phyloP scores from a whole-genome alignment of 306 rosid species.

The Albizia julibrissin region DNA sequence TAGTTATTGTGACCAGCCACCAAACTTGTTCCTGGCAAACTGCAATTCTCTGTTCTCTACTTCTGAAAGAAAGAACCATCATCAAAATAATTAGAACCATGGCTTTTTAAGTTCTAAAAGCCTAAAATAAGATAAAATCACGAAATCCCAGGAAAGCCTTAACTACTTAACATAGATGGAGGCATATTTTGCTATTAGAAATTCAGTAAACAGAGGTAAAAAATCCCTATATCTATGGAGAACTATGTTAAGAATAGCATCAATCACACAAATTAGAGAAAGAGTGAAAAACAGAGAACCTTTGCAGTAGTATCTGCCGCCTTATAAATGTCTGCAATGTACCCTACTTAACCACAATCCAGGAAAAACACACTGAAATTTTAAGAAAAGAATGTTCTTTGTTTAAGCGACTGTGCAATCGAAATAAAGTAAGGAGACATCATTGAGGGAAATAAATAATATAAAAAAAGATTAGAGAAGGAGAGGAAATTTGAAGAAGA shows the following conservation, averaged over 20 bases:
- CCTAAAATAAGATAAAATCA: background rate
- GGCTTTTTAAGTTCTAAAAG: background rate
- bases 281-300: conserved; percentile 40
- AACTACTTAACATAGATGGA: background rate
- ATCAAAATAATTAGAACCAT: conserved; percentile 1
- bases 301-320: conserved; percentile 64
- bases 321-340: conserved; percentile 67
- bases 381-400: background rate
- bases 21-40: background rate
- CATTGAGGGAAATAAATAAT: background rate
- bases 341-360: conserved; percentile 92
- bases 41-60: conserved; percentile 35
- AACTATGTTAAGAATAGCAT: background rate
- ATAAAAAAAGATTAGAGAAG: background rate
- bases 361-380: conserved; percentile 72
- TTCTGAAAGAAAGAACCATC: conserved; percentile 54
- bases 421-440: background rate
- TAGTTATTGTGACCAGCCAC: conserved; percentile 27
- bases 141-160: background rate
- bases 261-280: background rate
- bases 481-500: too few species aligned
- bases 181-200: background rate
- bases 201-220: background rate
- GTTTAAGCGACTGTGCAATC: background rate
- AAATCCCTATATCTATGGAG: conserved; percentile 39